Base-by-base conservation (phyloP, 2,329 filamentous ascomycete species). In the Podosphaera aphanis region DNA sequence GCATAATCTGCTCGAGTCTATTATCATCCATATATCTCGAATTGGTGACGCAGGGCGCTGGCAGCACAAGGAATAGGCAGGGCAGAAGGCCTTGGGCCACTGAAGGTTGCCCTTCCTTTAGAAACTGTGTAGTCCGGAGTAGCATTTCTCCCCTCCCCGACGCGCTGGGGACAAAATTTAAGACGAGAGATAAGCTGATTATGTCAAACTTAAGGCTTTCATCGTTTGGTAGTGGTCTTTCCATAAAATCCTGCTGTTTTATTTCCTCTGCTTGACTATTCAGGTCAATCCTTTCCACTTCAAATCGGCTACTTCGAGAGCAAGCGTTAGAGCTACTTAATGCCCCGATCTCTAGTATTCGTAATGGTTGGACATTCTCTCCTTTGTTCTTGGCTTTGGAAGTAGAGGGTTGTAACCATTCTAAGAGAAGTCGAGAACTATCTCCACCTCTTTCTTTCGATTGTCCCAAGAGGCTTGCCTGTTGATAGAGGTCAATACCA, bases 221-320 rank as follows among this genome's bases (percentile, higher is more conserved):
- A 19, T 68, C 60, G 4, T 58, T 59, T 0, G 88, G 88, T 2
- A 88, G 61, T 0, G 85, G 82, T 21, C 85, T 71, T 53, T 83
- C 65, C 86, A 98, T 93, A 57, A 98, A 95, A 60, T 98, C 84
- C 59, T 94, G 84, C 60, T 92, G 76, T 47, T 77, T 59, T 52
- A 98, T 98, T 0, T 75, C 77, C 1, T 78, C 68, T 41, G 77
- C 78, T 57, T 93, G 84, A 49, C 85, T 90, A 61, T 92, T 82
- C 47, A 98, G 65, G 58, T 98, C 90, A 59, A 98, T 94, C 51
- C 85, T 74, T 49, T 77, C 72, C 55, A 93, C 74, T 31, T 80
- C 67, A 54, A 95, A 81, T 38, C 71, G 59, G 5, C 68, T 68
- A 49, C 79, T 80, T 49, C 67, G 73, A 0, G 85, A 88, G 61